Conservation (phyloP, 2,329 filamentous ascomycete genomes). For the Trichoderma koningiopsis region DNA sequence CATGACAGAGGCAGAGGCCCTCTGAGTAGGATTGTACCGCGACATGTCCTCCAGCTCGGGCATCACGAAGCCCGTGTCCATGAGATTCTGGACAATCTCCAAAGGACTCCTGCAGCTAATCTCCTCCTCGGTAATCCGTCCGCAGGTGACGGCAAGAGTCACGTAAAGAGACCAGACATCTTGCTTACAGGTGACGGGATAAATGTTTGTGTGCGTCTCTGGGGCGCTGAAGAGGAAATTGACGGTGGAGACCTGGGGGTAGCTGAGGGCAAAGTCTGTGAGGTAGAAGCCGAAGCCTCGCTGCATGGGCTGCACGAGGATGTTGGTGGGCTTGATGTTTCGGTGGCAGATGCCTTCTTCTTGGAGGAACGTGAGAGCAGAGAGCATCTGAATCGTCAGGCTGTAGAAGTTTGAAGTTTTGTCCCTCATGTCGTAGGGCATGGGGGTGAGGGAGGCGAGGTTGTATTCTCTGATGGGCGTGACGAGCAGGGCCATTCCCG, state of each 20-base stretch:
- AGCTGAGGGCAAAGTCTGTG: background rate
- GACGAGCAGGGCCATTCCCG: background rate
- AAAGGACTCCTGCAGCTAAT: background rate
- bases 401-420: background rate
- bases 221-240: background rate
- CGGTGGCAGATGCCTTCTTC: background rate
- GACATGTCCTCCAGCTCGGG: background rate
- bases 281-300: background rate
- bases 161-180: slow-evolving; percentile 17
- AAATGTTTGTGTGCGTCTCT: background rate
- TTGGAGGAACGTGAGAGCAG: slow-evolving; percentile 6
- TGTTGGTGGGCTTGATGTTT: slow-evolving; percentile 8
- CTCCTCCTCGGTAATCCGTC: background rate
- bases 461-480: background rate
- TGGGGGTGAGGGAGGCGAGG: background rate
- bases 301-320: background rate
- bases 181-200: background rate
- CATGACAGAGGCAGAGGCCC: background rate
- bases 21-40: background rate
- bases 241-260: background rate
- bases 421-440: background rate
- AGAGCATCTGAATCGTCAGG: slow-evolving; percentile 12
- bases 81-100: background rate
- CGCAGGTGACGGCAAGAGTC: background rate
- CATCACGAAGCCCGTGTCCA: background rate